Base-by-base conservation (phyloP, 2,329 filamentous ascomycete species). In the Ilyonectria robusta region DNA sequence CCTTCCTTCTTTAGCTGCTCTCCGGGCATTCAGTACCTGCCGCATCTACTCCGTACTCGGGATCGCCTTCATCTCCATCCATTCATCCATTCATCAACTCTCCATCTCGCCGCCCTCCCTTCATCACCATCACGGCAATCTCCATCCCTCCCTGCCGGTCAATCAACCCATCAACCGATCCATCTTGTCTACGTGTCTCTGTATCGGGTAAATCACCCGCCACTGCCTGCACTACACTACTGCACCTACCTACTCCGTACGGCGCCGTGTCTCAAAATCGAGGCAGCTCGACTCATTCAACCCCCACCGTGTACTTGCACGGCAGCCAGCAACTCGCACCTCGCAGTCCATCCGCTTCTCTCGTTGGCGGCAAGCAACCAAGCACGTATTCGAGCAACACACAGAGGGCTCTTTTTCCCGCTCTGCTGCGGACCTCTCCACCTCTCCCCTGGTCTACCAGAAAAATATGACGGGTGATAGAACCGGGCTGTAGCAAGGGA, bases 381-480 rank as follows among this genome's bases (percentile, higher is more conserved):
- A 29, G 29, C 29, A 47, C 5, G 13, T 40, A 15, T 21, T n/a
- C 48, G 40, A 35, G 42, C 15, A 44, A 33, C 15, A 23, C 29
- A 6, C 19, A 47, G 56, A 46, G 42, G 35, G 26, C 23, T 31
- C 26, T 13, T 42, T 42, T 51, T 61, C 47, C 37, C 58, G 53
- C 63, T 47, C 19, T 10, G 23, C 44, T 26, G 26, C 26, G 54
- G n/a, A 46, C 42, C 53, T 51, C 57, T 60, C 63, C 63, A 65
- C 57, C 37, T 55, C 50, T 57, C 46, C 63, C 35, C 19, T 44
- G 51, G 23, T 53, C 63, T 50, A 54, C 63, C 53, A 58, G 53
- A 48, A 62, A 65, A 68, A 68, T 62, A 68, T 68, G 65, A 68
- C 23, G 65, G 65, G 57, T 65, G 61, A 65, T 62, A 68, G 65